Base-by-base conservation (phyloP, 192 early-diverging fungal genomes). In the Funneliformis mosseae region DNA sequence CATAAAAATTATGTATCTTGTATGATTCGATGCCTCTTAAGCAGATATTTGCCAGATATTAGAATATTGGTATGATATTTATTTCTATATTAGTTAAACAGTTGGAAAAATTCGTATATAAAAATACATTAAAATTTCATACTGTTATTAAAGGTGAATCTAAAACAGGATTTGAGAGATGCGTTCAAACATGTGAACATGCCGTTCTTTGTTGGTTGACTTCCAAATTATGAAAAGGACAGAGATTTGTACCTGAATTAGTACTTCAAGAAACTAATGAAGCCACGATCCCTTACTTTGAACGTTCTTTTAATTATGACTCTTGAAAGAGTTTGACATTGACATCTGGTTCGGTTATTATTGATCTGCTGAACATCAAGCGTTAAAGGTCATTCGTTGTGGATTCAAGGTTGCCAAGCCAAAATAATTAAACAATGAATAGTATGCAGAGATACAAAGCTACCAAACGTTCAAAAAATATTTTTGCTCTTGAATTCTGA, bases 81-180 rank as follows among this genome's bases (percentile, higher is more conserved):
- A 25, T 23, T 72, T 42, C 11, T 28, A 39, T 38, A 39, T 9
- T 39, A 38, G 12, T 69, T 12, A 18, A n/a, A 11, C 33, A 42
- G 2, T 8, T 63, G n/a, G 11, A 33, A n/a, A 5, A 21, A 70
- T 21, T 3, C 10, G 18, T 10, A 11, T 12, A 23, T 64, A 39
- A 28, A n/a, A n/a, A n/a, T n/a, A n/a, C 63, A 5, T 27, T 38
- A 27, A 11, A 16, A 3, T 18, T 70, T 70, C 48, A 48, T 45
- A 79, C 97, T 68, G 98, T 97, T 10, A 94, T 97, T 73, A 96
- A 93, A 89, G 98, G 98, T 82, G 98, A 99, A 87, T 99, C 99
- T 79, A 97, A 99, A 90, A 98, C 98, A 80, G 98, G 98, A n/a
- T 99, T 99, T 80, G 98, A 99, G 82, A 92, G 95, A 81, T 97